phyloP scores from a whole-genome alignment of 768 basidiomycete species.

The Boletus rubropictus region DNA sequence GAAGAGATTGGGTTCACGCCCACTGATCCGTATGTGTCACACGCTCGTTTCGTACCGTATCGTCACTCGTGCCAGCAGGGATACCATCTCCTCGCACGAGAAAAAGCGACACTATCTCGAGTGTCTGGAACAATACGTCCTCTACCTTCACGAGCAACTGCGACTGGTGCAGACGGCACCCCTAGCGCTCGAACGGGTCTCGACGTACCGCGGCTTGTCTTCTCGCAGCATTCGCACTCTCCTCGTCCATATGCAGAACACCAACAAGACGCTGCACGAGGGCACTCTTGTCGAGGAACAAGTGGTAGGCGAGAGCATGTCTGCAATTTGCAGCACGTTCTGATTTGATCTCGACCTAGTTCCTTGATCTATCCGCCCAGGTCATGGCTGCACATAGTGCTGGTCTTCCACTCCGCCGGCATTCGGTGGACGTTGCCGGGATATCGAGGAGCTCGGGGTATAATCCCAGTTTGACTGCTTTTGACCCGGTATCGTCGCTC shows the following conservation, averaged over 20 bases:
- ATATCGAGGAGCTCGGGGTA: conserved; percentile 11
- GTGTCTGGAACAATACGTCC: conserved; percentile 65
- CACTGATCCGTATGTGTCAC: conserved; percentile 52
- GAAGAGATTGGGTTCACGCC: conserved; percentile 51
- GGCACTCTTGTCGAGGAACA: conserved; percentile 51
- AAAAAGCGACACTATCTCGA: conserved; percentile 72
- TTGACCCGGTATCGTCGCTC: conserved; percentile 14
- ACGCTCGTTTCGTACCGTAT: neutral
- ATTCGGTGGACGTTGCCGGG: conserved; percentile 25
- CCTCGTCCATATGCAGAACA: conserved; percentile 64
- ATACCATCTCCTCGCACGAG: conserved; percentile 73
- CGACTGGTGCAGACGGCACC: conserved; percentile 45
- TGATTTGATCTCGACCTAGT: conserved; percentile 13
- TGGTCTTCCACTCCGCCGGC: conserved; percentile 27
- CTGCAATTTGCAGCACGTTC: neutral
- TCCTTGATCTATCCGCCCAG: conserved; percentile 26
- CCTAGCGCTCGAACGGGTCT: conserved; percentile 44
- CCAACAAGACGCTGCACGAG: conserved; percentile 44
- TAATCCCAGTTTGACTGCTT: conserved; percentile 8
- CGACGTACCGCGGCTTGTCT: conserved; percentile 48
- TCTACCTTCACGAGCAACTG: conserved; percentile 60
- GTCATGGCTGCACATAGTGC: conserved; percentile 25
- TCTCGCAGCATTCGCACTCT: conserved; percentile 66
- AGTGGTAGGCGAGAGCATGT: conserved; percentile 33
- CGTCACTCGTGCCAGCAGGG: conserved; percentile 33